Evolutionary conservation across 2,329 filamentous ascomycete genomes (phyloP).

Genomic region (Byssoonygena ceratinophila): DNA sequence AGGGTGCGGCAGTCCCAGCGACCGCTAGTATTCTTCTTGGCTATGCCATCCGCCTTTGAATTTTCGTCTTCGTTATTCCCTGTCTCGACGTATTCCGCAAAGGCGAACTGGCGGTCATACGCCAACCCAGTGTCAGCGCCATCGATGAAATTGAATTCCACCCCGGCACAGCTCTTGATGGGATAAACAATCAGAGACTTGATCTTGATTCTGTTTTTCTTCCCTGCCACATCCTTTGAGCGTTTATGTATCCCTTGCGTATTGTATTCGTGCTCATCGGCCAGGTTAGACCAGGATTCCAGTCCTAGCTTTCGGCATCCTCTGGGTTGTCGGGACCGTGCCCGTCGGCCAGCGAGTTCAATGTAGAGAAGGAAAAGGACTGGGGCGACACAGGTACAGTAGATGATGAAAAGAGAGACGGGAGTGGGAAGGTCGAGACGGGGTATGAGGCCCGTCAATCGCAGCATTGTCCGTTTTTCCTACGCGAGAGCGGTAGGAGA

Average conservation of each 20-base stretch:
- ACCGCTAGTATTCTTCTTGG: constrained; percentile 24
- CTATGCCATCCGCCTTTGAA: constrained; percentile 26
- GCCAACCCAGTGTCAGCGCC: constrained; percentile 60
- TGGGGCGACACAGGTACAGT: constrained; percentile 15
- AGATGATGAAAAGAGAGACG: constrained; percentile 14
- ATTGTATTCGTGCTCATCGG: constrained; percentile 48
- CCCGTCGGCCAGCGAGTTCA: constrained; percentile 4
- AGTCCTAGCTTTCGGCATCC: constrained; percentile 47
- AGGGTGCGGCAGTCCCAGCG: constrained; percentile 36
- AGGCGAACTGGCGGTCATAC: constrained; percentile 72
- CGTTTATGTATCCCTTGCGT: constrained; percentile 27
- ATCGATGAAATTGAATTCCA: constrained; percentile 57
- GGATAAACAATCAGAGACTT: constrained; percentile 73
- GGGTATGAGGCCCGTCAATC: constrained; percentile 15
- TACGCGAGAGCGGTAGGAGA: no score
- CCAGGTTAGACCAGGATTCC: constrained; percentile 41
- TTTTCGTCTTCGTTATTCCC: constrained; percentile 4
- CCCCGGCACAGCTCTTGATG: constrained; percentile 67
- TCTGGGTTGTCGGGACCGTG: constrained; percentile 25
- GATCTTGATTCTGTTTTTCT: constrained; percentile 38
- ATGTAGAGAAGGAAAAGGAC: constrained; percentile 13
- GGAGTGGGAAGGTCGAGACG: constrained; percentile 13
- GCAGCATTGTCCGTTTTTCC: constrained; percentile 16
- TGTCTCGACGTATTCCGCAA: constrained; percentile 51
- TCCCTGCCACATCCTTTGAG: constrained; percentile 22